Conservation (phyloP, 805 yeast genomes). For the Starmerella asiatica region DNA sequence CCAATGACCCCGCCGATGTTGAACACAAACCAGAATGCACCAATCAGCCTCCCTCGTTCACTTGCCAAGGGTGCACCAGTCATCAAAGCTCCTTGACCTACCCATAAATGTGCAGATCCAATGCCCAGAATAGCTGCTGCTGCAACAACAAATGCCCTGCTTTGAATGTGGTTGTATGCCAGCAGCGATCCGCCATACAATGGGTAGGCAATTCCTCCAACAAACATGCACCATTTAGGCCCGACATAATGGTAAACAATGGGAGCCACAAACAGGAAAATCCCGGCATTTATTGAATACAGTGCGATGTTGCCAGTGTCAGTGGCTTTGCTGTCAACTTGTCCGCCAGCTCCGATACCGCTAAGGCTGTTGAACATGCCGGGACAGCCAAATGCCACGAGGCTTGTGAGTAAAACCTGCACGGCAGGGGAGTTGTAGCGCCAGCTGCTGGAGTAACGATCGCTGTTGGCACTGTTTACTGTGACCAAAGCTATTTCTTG, state of each 20-base stretch:
- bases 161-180: constrained; percentile 35
- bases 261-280: constrained; percentile 24
- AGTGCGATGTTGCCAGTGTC: constrained; percentile 25
- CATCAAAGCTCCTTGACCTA: constrained; percentile 45
- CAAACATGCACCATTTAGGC: constrained; percentile 27
- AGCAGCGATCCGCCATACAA: constrained; percentile 41
- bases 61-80: constrained; percentile 42
- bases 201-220: constrained; percentile 46
- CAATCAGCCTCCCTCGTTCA: constrained; percentile 40
- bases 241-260: constrained; percentile 24
- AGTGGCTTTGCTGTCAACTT: constrained; percentile 23
- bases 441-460: too few species aligned
- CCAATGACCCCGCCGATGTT: constrained; percentile 54
- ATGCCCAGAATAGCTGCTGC: constrained; percentile 47
- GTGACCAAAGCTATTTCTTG: too few species aligned
- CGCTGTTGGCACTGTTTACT: too few species aligned
- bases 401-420: constrained; percentile 23
- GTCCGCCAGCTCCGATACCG: constrained; percentile 27
- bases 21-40: constrained; percentile 47
- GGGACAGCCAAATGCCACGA: constrained; percentile 27
- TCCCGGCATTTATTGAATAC: constrained; percentile 22
- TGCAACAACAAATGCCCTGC: constrained; percentile 40
- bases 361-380: constrained; percentile 27
- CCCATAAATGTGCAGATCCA: constrained; percentile 44
- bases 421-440: constrained; percentile 15